Base-by-base conservation (phyloP, 805 yeast genomes). In the Kazachstania africana region DNA sequence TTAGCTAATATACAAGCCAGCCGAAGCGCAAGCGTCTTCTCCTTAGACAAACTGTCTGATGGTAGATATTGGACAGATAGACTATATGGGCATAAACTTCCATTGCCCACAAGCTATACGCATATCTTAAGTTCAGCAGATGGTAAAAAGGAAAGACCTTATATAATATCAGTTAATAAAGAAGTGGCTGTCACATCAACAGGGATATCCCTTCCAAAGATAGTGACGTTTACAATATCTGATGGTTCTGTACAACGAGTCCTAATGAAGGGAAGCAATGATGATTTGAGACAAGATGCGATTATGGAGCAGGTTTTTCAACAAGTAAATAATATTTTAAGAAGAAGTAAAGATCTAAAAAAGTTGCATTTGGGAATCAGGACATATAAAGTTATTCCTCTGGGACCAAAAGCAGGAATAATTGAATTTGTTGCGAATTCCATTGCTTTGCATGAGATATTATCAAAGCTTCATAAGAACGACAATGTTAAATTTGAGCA, bases 221-320 rank as follows among this genome's bases (percentile, higher is more conserved):
- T 93, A 31, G 63, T 77, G 31, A 66, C 59, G 1, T 58, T 81
- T 32, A 31, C 28, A 0, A 54, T 76, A 12, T 63, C 75, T 0
- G 68, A 74, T 45, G 97, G 97, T 0, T 39, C 53, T 0, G 45
- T 35, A 0, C 77, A 71, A 36, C 71, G 63, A 34, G 66, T 78
- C 48, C 60, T 91, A 13, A 58, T 87, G 41, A 91, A 91, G 50
- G 83, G 83, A 16, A 85, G 94, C 5, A 68, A 82, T 8, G 98
- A 91, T 57, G 98, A 91, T 56, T 60, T 91, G 32, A 62, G 97
- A 31, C 98, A 93, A 56, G 99, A 91, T 57, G 81, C 94, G 0
- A 83, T 91, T 35, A 93, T 91, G 98, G 93, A 88, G 52, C 97
- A 91, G 50, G 97, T 88, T 1, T 91, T 93, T 53, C 78, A 69